These are phyloP conservation scores for Fomitopsis schrenkii DNA, from an alignment of 1,284 basidiomycete species.

Conservation along the genomic window DNA sequence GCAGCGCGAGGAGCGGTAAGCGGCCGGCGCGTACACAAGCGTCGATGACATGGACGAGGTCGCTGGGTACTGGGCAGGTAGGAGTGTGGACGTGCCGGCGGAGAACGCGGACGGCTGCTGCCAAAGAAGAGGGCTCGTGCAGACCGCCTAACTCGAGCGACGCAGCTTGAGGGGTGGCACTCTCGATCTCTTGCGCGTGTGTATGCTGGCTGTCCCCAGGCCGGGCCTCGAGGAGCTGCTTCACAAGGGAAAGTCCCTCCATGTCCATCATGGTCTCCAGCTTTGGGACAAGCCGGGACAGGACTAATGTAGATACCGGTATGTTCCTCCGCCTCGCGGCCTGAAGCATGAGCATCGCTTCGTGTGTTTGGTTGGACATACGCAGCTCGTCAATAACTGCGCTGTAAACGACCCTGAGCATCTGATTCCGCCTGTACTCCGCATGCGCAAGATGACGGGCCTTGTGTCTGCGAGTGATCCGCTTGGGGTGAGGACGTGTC, in stretches of 20 bases:
- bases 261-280: constrained; percentile 7
- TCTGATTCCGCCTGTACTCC: neutral
- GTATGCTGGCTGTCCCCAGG: neutral
- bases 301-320: constrained; percentile 9
- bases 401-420: constrained; percentile 7
- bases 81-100: neutral
- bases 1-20: constrained; percentile 6
- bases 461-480: neutral
- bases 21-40: constrained; percentile 10
- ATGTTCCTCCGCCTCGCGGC: constrained; percentile 10
- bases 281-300: neutral
- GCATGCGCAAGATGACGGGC: neutral
- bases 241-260: neutral
- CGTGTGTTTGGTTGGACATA: constrained; percentile 3
- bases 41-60: constrained; percentile 16
- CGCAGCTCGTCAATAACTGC: constrained; percentile 18
- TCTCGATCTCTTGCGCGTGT: neutral
- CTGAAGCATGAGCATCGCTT: constrained; percentile 17
- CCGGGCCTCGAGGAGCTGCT: neutral
- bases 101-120: constrained; percentile 8
- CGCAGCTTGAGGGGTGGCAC: neutral
- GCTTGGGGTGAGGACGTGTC: neutral
- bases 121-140: neutral
- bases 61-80: constrained; percentile 1
- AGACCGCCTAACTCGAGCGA: constrained; percentile 2